Conservation (phyloP, 2,329 filamentous ascomycete species). For the Colletotrichum gigasporum region DNA sequence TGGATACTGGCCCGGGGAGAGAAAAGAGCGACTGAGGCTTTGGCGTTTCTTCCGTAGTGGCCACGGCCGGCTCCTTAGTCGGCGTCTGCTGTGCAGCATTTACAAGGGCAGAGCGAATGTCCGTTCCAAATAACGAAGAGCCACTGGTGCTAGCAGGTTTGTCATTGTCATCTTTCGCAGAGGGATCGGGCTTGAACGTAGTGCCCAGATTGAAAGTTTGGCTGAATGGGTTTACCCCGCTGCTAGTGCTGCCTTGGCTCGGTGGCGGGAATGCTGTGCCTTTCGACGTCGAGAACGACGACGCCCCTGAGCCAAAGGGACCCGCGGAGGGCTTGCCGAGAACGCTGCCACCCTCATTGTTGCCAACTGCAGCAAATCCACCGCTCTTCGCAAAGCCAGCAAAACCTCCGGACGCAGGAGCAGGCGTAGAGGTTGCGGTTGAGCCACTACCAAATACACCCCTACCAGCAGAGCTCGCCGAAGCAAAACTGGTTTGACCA, state of each 20-base stretch:
- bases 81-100: slow-evolving; percentile 52
- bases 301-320: slow-evolving; percentile 41
- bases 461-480: slow-evolving; percentile 45
- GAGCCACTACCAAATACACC: slow-evolving; percentile 49
- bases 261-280: slow-evolving; percentile 51
- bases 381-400: slow-evolving; percentile 60
- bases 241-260: slow-evolving; percentile 43
- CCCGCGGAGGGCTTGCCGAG: slow-evolving; percentile 51
- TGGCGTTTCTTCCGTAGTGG: slow-evolving; percentile 44
- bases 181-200: slow-evolving; percentile 72
- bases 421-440: slow-evolving; percentile 36
- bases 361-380: slow-evolving; percentile 62
- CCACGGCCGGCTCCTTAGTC: slow-evolving; percentile 65
- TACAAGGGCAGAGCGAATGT: slow-evolving; percentile 67
- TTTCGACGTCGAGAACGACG: slow-evolving; percentile 45
- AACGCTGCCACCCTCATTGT: slow-evolving; percentile 44
- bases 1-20: slow-evolving; percentile 39
- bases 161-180: slow-evolving; percentile 66
- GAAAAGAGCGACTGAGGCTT: slow-evolving; percentile 43
- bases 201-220: slow-evolving; percentile 72
- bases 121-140: slow-evolving; percentile 66
- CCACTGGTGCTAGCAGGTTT: slow-evolving; percentile 55
- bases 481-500: slow-evolving; percentile 62
- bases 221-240: slow-evolving; percentile 52
- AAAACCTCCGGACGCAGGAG: slow-evolving; percentile 56